Percentiles rank a stretch among this genome's conserved stretches.
phyloP scores from a whole-genome alignment of 768 basidiomycete species.

The Leccinum olivaceopallidum region DNA sequence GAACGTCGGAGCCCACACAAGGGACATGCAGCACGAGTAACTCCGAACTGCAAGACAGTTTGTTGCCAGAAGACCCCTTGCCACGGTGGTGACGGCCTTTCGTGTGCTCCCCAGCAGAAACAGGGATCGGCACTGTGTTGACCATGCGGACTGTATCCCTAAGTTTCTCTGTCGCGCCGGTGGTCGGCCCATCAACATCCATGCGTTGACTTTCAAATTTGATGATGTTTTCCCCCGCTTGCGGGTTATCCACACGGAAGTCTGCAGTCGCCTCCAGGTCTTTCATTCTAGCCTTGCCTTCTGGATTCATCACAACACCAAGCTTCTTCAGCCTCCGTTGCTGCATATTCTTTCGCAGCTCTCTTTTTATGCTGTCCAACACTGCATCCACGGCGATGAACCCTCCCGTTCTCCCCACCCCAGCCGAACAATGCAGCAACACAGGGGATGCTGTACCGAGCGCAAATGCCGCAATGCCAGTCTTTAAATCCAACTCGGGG shows the following conservation, averaged over 20 bases:
- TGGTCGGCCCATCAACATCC: constrained; percentile 28
- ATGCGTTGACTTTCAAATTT: constrained; percentile 18
- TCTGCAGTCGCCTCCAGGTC: constrained; percentile 7
- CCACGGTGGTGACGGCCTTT: constrained; percentile 16
- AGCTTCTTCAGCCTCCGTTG: constrained; percentile 9
- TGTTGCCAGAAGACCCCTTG: constrained; percentile 1
- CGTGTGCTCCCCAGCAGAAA: constrained; percentile 31
- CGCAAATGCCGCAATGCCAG: constrained; percentile 57
- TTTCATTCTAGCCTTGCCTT: constrained; percentile 4
- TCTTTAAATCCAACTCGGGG: constrained; percentile 49
- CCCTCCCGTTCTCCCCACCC: constrained; percentile 92
- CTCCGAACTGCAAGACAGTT: constrained; percentile 20
- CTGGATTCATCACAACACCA: background rate
- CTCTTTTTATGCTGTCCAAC: constrained; percentile 69
- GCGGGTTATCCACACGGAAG: constrained; percentile 9
- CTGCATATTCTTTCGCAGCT: constrained; percentile 45
- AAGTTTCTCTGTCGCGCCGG: background rate
- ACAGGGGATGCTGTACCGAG: constrained; percentile 54
- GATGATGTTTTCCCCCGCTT: constrained; percentile 5
- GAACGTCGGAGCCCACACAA: constrained; percentile 16
- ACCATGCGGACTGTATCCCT: constrained; percentile 8
- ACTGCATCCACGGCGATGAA: constrained; percentile 89
- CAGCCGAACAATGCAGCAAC: constrained; percentile 89
- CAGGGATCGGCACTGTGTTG: constrained; percentile 28
- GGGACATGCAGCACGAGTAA: constrained; percentile 34